phyloP scores from a whole-genome alignment of 306 rosid species.

The Ochetophila trinervis region DNA sequence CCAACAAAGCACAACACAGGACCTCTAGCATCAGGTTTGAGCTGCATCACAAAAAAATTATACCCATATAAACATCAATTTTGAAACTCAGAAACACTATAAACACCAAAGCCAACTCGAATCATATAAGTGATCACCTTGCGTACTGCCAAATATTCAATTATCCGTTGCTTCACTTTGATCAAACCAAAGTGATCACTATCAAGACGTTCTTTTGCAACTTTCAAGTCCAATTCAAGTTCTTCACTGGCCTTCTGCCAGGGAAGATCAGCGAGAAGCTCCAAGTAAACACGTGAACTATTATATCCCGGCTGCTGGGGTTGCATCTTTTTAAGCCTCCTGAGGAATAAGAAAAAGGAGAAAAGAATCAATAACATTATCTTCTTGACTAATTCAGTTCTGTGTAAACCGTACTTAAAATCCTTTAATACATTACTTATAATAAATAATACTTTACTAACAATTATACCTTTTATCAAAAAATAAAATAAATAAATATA shows the following conservation, averaged over 20 bases:
- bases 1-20: conserved; percentile 99
- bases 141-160: conserved; percentile 94
- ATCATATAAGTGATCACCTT: conserved; percentile 50
- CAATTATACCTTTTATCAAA: too few relatives aligned
- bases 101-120: conserved; percentile 8
- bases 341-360: conserved; percentile 30
- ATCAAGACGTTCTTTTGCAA: conserved; percentile 85
- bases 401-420: too few relatives aligned
- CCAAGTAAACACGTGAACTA: conserved; percentile 90
- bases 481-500: too few relatives aligned
- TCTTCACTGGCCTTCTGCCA: conserved; percentile 87
- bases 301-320: conserved; percentile 98
- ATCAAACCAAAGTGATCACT: conserved; percentile 86
- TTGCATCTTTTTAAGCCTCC: conserved; percentile 99
- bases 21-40: conserved; percentile 98
- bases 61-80: conserved; percentile 32
- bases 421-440: too few relatives aligned
- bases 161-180: conserved; percentile 93
- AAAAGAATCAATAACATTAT: conserved; percentile 11
- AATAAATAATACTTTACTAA: too few relatives aligned
- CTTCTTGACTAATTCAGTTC: too few relatives aligned
- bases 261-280: conserved; percentile 96
- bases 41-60: conserved; percentile 45
- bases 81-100: conserved; percentile 20
- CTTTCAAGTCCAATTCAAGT: conserved; percentile 75